Conservation (phyloP, 805 yeast species). For the Candida multigemmis region DNA sequence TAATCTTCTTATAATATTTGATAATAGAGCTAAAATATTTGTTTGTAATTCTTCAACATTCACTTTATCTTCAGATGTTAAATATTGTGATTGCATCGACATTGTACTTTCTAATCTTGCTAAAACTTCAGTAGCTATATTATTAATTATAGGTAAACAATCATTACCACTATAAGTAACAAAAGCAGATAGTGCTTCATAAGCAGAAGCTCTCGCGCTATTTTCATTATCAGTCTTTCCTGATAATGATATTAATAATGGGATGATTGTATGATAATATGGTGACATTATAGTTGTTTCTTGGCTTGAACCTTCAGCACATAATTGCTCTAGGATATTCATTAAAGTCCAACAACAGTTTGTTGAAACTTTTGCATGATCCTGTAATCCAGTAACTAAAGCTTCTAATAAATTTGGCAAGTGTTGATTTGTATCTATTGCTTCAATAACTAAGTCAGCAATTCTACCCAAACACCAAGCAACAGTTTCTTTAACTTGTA, state of each 20-base stretch:
- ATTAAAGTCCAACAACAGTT: conserved; percentile 97
- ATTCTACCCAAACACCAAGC: conserved; percentile 98
- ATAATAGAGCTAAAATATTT: conserved; percentile 66
- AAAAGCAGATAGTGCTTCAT: conserved; percentile 81
- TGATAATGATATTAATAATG: conserved; percentile 61
- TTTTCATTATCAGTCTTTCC: conserved; percentile 73
- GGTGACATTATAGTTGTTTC: conserved; percentile 61
- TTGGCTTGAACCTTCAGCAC: conserved; percentile 38
- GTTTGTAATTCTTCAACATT: conserved; percentile 85
- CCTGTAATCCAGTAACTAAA: conserved; percentile 70
- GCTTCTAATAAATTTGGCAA: conserved; percentile 70
- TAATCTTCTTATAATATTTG: conserved; percentile 77
- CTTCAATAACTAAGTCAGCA: conserved; percentile 76
- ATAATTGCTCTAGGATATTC: conserved; percentile 79
- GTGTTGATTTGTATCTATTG: conserved; percentile 57
- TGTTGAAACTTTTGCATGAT: conserved; percentile 89
- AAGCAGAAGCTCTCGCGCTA: conserved; percentile 90
- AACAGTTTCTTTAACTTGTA: conserved; percentile 92
- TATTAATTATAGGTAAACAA: conserved; percentile 58
- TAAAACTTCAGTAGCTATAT: conserved; percentile 68
- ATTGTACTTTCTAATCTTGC: conserved; percentile 66
- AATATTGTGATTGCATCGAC: conserved; percentile 43
- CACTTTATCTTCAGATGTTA: conserved; percentile 60
- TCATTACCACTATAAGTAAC: conserved; percentile 68
- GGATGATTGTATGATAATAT: conserved; percentile 62